Evolutionary conservation across 2,329 filamentous ascomycete genomes (phyloP).

Genomic region (Plenodomus tracheiphilus): DNA sequence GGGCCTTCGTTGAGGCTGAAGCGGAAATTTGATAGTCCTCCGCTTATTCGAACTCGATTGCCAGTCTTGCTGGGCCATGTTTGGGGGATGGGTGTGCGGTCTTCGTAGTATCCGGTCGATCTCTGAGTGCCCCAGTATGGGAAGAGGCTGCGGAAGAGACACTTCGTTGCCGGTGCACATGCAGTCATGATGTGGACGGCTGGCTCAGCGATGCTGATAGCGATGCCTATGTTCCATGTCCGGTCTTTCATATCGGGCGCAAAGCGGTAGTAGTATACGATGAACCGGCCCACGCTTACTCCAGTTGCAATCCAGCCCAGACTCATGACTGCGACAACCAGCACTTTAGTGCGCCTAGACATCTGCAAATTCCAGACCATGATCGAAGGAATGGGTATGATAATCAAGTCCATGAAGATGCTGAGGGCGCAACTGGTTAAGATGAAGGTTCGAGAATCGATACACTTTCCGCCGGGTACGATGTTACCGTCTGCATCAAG

Average conservation of each 20-base stretch:
- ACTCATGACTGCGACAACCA: constrained; percentile 39
- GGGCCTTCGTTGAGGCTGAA: constrained; percentile 9
- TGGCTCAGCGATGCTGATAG: constrained; percentile 46
- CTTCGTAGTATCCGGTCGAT: constrained; percentile 15
- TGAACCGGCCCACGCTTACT: constrained; percentile 43
- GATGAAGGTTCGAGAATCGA: constrained; percentile 39
- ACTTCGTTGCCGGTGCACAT: constrained; percentile 57
- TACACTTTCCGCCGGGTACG: constrained; percentile 36
- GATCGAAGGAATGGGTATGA: constrained; percentile 47
- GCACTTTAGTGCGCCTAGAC: constrained; percentile 41
- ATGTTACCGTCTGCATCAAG: constrained; percentile 28
- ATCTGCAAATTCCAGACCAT: constrained; percentile 51
- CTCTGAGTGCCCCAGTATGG: constrained; percentile 35
- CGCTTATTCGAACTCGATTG: constrained; percentile 7
- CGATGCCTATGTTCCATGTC: constrained; percentile 42
- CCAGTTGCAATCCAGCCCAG: constrained; percentile 42
- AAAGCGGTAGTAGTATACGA: constrained; percentile 47
- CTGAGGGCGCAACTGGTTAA: constrained; percentile 38
- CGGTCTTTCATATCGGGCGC: constrained; percentile 37
- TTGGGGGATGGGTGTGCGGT: neutral
- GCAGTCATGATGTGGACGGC: constrained; percentile 57
- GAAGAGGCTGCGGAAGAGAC: constrained; percentile 45
- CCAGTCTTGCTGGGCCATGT: neutral
- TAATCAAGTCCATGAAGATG: constrained; percentile 46
- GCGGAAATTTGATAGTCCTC: constrained; percentile 12